These are phyloP conservation scores for Lagenidium sp. DNA, from an alignment of 352 stramenopile genomes.

Conservation along the genomic window DNA sequence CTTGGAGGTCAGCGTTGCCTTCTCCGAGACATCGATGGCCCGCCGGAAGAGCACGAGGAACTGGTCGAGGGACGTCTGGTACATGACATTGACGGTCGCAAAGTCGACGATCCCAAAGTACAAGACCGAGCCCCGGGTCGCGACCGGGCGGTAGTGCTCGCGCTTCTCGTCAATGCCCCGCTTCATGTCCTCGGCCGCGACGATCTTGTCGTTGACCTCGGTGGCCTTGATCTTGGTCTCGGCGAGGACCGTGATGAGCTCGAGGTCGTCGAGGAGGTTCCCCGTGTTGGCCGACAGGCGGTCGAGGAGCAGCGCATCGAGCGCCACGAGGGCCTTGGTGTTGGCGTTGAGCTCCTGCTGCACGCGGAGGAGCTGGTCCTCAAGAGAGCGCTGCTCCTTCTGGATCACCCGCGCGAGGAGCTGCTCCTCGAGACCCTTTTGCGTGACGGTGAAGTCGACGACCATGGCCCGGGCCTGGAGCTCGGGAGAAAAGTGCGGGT, in stretches of 20 bases:
- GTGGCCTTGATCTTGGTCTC: conserved; percentile 87
- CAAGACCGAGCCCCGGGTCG: conserved; percentile 75
- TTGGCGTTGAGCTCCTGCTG: conserved; percentile 80
- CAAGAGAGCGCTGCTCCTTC: conserved; percentile 84
- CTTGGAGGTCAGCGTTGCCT: conserved; percentile 68
- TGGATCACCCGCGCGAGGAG: conserved; percentile 87
- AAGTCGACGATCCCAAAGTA: conserved; percentile 91
- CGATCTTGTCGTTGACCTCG: conserved; percentile 88
- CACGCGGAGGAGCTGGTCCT: conserved; percentile 86
- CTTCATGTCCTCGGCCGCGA: conserved; percentile 80
- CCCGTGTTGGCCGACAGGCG: conserved; percentile 78
- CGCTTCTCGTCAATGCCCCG: conserved; percentile 87
- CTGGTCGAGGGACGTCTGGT: conserved; percentile 86
- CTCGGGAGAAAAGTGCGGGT: conserved; percentile 66
- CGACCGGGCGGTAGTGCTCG: conserved; percentile 87
- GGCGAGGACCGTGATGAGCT: conserved; percentile 79
- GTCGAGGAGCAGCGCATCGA: conserved; percentile 84
- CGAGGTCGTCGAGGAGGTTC: conserved; percentile 84
- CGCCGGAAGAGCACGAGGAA: conserved; percentile 84
- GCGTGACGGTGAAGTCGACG: conserved; percentile 90
- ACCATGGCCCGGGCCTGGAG: conserved; percentile 55
- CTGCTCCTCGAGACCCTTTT: conserved; percentile 87
- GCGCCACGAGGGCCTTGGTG: conserved; percentile 75
- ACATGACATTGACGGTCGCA: conserved; percentile 84
- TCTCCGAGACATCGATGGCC: conserved; percentile 77